A percentile compares a stretch with the other conserved stretches of the same genome.
phyloP scores from a whole-genome alignment of 495 filamentous ascomycete genomes.

The Parathielavia appendiculata region DNA sequence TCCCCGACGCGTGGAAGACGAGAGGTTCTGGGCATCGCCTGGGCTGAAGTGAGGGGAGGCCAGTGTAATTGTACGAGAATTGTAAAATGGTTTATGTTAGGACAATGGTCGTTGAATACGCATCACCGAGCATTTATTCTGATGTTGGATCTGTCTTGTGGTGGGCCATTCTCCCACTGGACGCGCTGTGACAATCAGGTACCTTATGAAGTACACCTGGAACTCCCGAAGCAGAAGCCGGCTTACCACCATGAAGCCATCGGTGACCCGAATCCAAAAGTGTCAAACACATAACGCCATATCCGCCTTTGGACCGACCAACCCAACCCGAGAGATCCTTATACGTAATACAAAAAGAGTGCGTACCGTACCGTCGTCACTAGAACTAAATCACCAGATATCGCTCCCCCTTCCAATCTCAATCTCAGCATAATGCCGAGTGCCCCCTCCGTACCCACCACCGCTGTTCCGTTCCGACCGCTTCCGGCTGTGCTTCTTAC shows the following conservation, averaged over 20 bases:
- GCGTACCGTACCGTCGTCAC: not conserved
- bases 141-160: not conserved
- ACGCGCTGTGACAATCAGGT: not conserved
- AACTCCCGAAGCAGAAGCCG: conserved; percentile 19
- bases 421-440: conserved; percentile 25
- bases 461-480: conserved; percentile 8
- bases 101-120: not conserved
- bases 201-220: not conserved
- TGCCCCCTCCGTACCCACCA: not conserved
- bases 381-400: conserved; percentile 22
- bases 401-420: conserved; percentile 27
- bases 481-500: conserved; percentile 11
- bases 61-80: not conserved
- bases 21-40: conserved; percentile 65
- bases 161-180: not conserved
- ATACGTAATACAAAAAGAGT: no score
- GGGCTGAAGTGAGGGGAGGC: conserved; percentile 41
- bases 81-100: not conserved
- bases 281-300: not conserved
- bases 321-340: not conserved
- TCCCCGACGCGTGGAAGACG: conserved; percentile 58
- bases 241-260: conserved; percentile 7
- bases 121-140: not conserved
- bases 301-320: not conserved
- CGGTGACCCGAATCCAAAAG: not conserved